Base-by-base conservation (phyloP, 768 basidiomycete species). In the Pulveroboletus sp. region DNA sequence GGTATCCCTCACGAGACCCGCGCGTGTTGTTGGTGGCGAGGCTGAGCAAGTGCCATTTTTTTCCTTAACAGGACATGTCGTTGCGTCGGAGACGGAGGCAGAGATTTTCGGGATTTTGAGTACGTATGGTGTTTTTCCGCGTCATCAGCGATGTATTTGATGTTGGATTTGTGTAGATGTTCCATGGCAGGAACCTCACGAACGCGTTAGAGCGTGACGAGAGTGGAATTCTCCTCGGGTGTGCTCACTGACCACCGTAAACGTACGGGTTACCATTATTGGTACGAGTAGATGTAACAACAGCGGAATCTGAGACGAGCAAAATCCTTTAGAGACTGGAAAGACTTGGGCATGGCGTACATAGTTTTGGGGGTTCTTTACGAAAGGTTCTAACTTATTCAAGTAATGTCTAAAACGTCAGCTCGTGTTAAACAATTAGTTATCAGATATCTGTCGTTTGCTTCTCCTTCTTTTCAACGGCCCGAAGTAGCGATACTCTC, bases 81-180 rank as follows among this genome's bases (percentile, higher is more conserved):
- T 94, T 17, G 91, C 90, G 3, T 89, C 88, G 0, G 82, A 85
- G 61, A 92, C 86, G 0, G 93, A 96, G 67, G 74, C 84, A 61
- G 89, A 93, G 55, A 94, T 97, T 32, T 93, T 96, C 59, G 69
- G 73, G 17, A 83, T 84, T 32, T 71, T 97, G 36, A 76, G 80
- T 73, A 49, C 49, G 71, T 64, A 15, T 18, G 8, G 9, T 46
- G n/a, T 46, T 5, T 27, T 2, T 28, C 14, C 6, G 10, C 10
- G 5, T 38, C 3, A 8, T 5, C 8, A 28, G 6, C 3, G 8
- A 15, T 18, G 6, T 47, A 39, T 33, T 31, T 56, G 11, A 54
- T 43, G 39, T 28, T 37, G 28, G 6, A 37, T 28, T 37, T 27
- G 6, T 47, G 6, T 43, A 77, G 76, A 74, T 11, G 85, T 92